Evolutionary conservation across 169 alveolate species (phyloP), one percentile per base, ranked within the genome.

Genomic region (Plasmodium gaboni): DNA sequence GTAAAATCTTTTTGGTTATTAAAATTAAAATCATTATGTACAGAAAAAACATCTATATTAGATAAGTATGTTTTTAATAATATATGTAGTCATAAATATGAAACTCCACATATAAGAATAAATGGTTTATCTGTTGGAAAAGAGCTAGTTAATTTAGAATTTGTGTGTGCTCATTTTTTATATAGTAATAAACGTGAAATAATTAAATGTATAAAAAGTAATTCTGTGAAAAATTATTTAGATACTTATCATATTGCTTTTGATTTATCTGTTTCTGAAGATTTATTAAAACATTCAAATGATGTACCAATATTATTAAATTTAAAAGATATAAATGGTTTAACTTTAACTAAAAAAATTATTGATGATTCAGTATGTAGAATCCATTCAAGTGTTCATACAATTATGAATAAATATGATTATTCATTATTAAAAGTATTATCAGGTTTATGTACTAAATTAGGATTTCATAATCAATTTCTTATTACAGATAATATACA

Each of bases 151-250:
- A 83, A 83, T 69, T 9, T 83, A 9, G 91, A 69, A 83, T 83
- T 83, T 83, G 32, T 83, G 5, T 83, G 91, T 72, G 91, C 91
- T n/a, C 91, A 83, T 69, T 83, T 83, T 28, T 69, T 83, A 46
- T 83, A 83, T 83, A 83, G 65, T 70, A 70, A 83, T 72, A 70
- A 83, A 13, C 68, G 60, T 12, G 91, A 83, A 61, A 57, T 83
- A 68, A 83, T 83, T 53, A 83, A 83, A 83, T 83, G 91, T 83
- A 55, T 83, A 59, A 70, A 63, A 53, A 51, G 69, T 24, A 83
- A 83, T 26, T 9, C 8, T 53, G 68, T 83, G 26, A 70, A 70
- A 8, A 83, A 83, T 83, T 83, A 83, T 26, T 61, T 83, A 69
- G 86, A 83, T 83, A 19, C 86, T 1, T 83, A 68, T 63, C 91